Evolutionary conservation across 108 stramenopile genomes (phyloP).

Genomic region (Asterionellopsis glacialis): DNA sequence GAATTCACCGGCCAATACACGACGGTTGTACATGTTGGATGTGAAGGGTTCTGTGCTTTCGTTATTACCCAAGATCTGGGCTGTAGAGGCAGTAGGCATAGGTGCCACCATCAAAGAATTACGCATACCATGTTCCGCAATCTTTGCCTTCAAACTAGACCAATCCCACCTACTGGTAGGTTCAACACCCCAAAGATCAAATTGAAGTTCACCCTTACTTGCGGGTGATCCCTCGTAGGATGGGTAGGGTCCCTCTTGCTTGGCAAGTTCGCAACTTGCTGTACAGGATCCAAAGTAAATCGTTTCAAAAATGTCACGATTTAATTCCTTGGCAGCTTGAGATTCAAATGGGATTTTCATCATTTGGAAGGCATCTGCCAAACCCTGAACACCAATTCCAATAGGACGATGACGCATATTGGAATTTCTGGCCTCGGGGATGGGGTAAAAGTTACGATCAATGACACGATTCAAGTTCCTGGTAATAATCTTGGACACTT

Average conservation of each 20-base stretch:
- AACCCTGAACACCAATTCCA: conserved; percentile 99
- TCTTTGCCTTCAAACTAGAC: conserved; percentile 79
- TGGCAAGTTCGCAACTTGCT: conserved; percentile 92
- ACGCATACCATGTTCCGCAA: conserved; percentile 90
- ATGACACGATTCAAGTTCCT: conserved; percentile 97
- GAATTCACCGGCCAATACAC: conserved; percentile 99
- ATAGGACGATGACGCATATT: conserved; percentile 99
- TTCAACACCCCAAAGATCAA: conserved; percentile 95
- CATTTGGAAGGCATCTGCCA: conserved; percentile 97
- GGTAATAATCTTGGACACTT: conserved; percentile 92
- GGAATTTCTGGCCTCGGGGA: conserved; percentile 71
- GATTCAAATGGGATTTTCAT: conserved; percentile 94
- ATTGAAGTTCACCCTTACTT: conserved; percentile 94
- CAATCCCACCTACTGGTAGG: conserved; percentile 94
- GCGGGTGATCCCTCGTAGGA: conserved; percentile 93
- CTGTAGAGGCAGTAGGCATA: conserved; percentile 99
- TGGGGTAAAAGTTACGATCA: conserved; percentile 98
- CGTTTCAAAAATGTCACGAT: conserved; percentile 98
- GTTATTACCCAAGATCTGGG: conserved; percentile 99
- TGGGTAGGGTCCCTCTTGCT: conserved; percentile 90
- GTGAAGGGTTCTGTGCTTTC: conserved; percentile 99
- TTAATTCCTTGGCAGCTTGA: conserved; percentile 75
- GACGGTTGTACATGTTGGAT: conserved; percentile 98
- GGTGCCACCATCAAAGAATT: conserved; percentile 98
- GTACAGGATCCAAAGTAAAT: conserved; percentile 97